These are phyloP conservation scores for Nicotiana otophora DNA, from an alignment of 257 asterid species.

Conservation along the genomic window DNA sequence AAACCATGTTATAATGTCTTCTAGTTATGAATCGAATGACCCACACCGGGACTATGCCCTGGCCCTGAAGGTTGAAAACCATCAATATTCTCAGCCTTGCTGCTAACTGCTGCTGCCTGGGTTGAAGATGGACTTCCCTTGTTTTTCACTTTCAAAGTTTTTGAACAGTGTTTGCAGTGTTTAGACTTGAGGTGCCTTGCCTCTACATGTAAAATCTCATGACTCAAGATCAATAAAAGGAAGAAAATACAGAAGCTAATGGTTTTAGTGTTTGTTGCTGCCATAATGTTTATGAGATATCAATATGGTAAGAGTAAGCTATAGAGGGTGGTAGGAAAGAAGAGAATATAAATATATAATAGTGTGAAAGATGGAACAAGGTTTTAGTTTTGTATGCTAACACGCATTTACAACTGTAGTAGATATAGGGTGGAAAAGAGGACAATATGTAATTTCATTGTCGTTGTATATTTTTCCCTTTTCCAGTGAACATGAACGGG, in stretches of 20 bases:
- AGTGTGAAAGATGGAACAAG: neutral
- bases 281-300: neutral
- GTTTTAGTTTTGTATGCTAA: neutral
- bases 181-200: constrained; percentile 25
- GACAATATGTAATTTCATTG: neutral
- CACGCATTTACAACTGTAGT: neutral
- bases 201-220: constrained; percentile 21
- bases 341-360: neutral
- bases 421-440: constrained; percentile 2
- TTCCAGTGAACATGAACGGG: neutral
- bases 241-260: constrained; percentile 1
- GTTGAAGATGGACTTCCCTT: neutral
- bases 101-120: neutral
- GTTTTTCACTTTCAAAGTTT: neutral
- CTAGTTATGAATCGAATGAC: constrained; percentile 25
- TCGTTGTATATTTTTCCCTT: neutral
- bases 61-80: constrained; percentile 29
- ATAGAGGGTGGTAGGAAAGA: neutral
- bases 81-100: constrained; percentile 12
- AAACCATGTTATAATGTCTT: neutral
- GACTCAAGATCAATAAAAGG: constrained; percentile 16
- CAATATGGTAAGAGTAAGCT: neutral
- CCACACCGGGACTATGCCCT: constrained; percentile 36
- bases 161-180: constrained; percentile 9
- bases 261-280: neutral